phyloP scores from a whole-genome alignment of 352 stramenopile genomes.

The Ophiocytium majus region DNA sequence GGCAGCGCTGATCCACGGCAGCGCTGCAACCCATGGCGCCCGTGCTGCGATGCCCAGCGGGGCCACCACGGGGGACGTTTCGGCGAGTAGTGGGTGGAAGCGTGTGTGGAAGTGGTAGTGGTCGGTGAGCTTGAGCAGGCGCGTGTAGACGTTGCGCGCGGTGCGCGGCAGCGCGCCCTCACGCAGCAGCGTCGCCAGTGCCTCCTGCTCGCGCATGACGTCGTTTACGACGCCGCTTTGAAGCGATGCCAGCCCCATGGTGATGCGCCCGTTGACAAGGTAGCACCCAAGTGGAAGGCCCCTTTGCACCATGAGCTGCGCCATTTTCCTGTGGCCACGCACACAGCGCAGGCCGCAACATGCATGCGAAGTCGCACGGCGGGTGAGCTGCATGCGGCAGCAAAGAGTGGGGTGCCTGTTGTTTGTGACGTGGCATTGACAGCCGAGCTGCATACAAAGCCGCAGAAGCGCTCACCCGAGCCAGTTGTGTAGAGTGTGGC shows the following conservation, averaged over 20 bases:
- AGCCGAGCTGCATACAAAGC: too few relatives aligned
- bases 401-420: too few relatives aligned
- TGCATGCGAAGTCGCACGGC: too few relatives aligned
- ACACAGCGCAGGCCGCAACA: too few relatives aligned
- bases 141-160: constrained; percentile 23
- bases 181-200: constrained; percentile 32
- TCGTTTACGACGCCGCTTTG: neutral
- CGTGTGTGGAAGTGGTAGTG: neutral
- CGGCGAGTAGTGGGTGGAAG: constrained; percentile 20
- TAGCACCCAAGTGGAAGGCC: constrained; percentile 70
- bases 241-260: constrained; percentile 62
- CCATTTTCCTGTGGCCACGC: neutral
- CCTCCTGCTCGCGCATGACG: constrained; percentile 71
- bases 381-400: too few relatives aligned
- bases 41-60: too few relatives aligned
- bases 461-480: too few relatives aligned
- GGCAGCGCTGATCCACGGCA: neutral
- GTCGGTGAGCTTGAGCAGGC: constrained; percentile 28
- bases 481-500: too few relatives aligned
- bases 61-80: neutral
- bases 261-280: constrained; percentile 78
- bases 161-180: constrained; percentile 17
- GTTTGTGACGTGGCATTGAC: too few relatives aligned
- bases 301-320: constrained; percentile 55
- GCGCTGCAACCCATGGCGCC: neutral